phyloP scores from a whole-genome alignment of 495 filamentous ascomycete genomes.

The Amphirosellinia nigrospora region DNA sequence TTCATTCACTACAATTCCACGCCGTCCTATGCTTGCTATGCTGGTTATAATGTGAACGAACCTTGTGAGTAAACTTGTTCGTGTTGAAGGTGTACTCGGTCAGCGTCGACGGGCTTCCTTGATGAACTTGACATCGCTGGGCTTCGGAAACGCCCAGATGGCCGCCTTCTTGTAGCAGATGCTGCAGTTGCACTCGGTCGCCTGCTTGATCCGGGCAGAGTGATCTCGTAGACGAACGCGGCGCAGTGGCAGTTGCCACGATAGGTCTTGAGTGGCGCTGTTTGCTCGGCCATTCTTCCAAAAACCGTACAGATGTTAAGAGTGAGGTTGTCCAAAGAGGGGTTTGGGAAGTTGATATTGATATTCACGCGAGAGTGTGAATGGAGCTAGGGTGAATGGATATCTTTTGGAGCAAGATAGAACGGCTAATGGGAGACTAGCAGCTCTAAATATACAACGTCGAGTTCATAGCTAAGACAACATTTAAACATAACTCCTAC shows the following conservation, averaged over 20 bases:
- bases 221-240: constrained; percentile 53
- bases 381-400: neutral
- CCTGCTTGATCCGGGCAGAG: constrained; percentile 47
- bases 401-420: neutral
- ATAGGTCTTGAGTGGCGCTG: constrained; percentile 51
- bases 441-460: constrained; percentile 1
- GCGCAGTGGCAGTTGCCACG: constrained; percentile 64
- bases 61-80: constrained; percentile 43
- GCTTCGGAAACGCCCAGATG: constrained; percentile 43
- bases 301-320: neutral
- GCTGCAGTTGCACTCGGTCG: constrained; percentile 58
- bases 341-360: constrained; percentile 22
- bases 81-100: constrained; percentile 45
- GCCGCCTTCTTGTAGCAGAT: constrained; percentile 55
- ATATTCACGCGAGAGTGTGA: constrained; percentile 8
- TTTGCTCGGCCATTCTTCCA: constrained; percentile 20
- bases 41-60: constrained; percentile 19
- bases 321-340: neutral
- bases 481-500: neutral
- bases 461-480: neutral
- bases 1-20: neutral
- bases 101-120: constrained; percentile 45
- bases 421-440: neutral
- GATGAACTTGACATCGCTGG: constrained; percentile 43
- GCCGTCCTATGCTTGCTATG: neutral